Evolutionary conservation across 495 filamentous ascomycete genomes (phyloP).

Genomic region (Mytilinidion resinicola): DNA sequence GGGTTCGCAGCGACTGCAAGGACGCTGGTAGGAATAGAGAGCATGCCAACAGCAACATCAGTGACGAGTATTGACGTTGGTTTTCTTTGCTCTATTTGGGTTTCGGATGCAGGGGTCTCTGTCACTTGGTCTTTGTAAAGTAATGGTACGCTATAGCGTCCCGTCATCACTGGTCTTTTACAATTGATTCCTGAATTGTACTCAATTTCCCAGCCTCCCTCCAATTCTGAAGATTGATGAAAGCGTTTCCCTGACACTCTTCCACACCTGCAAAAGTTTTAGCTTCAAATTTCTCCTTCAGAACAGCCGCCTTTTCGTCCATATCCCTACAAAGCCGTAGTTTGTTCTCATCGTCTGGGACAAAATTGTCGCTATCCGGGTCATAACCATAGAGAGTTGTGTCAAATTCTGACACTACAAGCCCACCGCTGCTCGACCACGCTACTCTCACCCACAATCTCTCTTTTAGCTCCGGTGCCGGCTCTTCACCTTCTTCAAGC

Average conservation of each 20-base stretch:
- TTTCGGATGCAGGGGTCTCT: no score
- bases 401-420: constrained; percentile 13
- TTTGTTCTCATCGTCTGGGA: constrained; percentile 9
- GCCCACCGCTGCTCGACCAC: constrained; percentile 13
- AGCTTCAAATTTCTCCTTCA: constrained; percentile 15
- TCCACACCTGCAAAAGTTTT: constrained; percentile 5
- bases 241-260: constrained; percentile 14
- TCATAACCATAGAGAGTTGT: constrained; percentile 2
- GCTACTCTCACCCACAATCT: constrained; percentile 10
- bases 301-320: constrained; percentile 10
- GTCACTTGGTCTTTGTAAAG: no score
- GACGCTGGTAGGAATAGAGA: no score
- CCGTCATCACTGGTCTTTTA: constrained; percentile 2
- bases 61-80: no score
- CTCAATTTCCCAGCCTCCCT: background rate
- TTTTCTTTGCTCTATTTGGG: no score
- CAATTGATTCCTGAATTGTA: background rate
- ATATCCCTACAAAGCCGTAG: constrained; percentile 12
- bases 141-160: no score
- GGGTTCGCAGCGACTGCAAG: no score
- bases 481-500: constrained; percentile 8
- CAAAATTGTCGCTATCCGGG: constrained; percentile 8
- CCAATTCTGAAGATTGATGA: background rate
- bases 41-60: no score
- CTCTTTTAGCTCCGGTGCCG: constrained; percentile 8